These are phyloP conservation scores for Pyrus pyrifolia DNA, from an alignment of 306 rosid species.

Conservation along the genomic window DNA sequence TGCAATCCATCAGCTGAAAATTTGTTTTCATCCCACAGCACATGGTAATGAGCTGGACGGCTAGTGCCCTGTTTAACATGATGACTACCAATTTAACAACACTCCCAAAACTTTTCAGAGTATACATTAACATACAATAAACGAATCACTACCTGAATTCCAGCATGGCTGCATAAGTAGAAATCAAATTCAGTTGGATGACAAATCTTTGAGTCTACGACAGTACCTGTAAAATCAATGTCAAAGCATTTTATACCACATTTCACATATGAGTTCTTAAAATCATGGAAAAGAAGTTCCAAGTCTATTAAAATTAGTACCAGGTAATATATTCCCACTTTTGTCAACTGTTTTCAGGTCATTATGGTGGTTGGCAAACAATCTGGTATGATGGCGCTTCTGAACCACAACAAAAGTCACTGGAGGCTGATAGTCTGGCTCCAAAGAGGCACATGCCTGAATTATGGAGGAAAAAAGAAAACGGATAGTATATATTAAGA, in stretches of 20 bases:
- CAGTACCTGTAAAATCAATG: constrained; percentile 46
- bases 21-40: constrained; percentile 76
- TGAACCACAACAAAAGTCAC: constrained; percentile 82
- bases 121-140: neutral
- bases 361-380: constrained; percentile 52
- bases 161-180: constrained; percentile 81
- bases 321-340: constrained; percentile 77
- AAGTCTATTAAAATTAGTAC: constrained; percentile 10
- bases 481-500: neutral
- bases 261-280: neutral
- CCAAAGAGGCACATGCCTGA: constrained; percentile 77
- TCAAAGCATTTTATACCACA: neutral
- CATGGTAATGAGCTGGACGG: constrained; percentile 70
- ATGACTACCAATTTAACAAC: neutral
- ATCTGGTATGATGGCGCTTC: constrained; percentile 70
- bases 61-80: constrained; percentile 51
- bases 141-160: constrained; percentile 54
- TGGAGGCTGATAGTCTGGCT: constrained; percentile 73
- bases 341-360: constrained; percentile 48
- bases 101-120: neutral
- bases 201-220: constrained; percentile 78
- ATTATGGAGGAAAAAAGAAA: neutral
- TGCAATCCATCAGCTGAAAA: constrained; percentile 71
- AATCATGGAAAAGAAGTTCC: neutral
- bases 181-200: constrained; percentile 83